Percentiles rank a stretch among this genome's conserved stretches.
These are phyloP conservation scores for Cytospora leucostoma DNA, from an alignment of 2,329 filamentous ascomycete genomes.

Conservation along the genomic window DNA sequence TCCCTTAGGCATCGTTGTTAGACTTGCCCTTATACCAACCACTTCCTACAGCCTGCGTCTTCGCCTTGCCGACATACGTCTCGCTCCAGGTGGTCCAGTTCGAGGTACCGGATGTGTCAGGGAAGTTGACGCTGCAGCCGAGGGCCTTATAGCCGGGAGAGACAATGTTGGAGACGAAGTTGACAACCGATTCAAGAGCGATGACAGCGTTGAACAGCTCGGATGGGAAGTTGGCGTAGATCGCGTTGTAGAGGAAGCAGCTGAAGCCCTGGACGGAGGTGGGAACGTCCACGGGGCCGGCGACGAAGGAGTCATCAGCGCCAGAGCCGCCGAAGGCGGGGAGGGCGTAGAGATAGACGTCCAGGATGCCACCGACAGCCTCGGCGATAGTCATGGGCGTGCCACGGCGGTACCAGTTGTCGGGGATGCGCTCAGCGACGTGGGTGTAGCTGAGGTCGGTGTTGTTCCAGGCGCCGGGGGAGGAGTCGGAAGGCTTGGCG, in stretches of 20 bases:
- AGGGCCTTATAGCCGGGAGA: slow-evolving; percentile 26
- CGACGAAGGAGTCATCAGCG: slow-evolving; percentile 24
- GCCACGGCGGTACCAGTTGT: slow-evolving; percentile 27
- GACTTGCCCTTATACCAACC: neutral
- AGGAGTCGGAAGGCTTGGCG: slow-evolving; percentile 23
- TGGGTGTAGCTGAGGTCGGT: slow-evolving; percentile 25
- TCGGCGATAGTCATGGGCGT: slow-evolving; percentile 27
- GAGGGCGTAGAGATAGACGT: slow-evolving; percentile 27
- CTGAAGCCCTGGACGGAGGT: slow-evolving; percentile 25
- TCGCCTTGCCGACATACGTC: neutral
- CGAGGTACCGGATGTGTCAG: slow-evolving; percentile 3
- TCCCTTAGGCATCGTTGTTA: neutral
- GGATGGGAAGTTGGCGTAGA: slow-evolving; percentile 27
- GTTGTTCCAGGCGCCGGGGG: slow-evolving; percentile 20
- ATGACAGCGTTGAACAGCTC: slow-evolving; percentile 23
- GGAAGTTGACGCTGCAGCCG: slow-evolving; percentile 23
- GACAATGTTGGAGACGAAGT: slow-evolving; percentile 18
- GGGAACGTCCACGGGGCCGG: slow-evolving; percentile 23
- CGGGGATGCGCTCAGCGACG: slow-evolving; percentile 27
- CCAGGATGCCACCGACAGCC: slow-evolving; percentile 22
- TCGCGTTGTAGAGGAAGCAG: slow-evolving; percentile 29
- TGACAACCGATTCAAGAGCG: slow-evolving; percentile 20
- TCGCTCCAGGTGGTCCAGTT: neutral
- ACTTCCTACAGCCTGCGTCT: neutral
- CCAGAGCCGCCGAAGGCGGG: slow-evolving; percentile 25